Percentiles rank a stretch among this genome's conserved stretches.
These are phyloP conservation scores for Candida cerambycidarum DNA, from an alignment of 805 yeast genomes.

Conservation along the genomic window DNA sequence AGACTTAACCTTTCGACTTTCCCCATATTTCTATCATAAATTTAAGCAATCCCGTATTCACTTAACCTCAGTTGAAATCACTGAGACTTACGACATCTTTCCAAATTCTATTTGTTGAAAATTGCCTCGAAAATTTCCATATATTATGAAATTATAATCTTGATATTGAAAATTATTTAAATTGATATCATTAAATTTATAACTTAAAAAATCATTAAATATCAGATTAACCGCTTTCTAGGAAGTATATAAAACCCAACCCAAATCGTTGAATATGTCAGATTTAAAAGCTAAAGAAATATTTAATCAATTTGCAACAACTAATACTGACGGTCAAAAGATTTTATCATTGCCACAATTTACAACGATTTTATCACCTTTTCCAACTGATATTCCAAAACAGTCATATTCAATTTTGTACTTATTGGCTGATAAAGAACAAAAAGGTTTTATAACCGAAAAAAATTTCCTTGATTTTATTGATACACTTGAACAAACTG, in stretches of 20 bases:
- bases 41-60: no score
- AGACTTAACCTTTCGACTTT: no score
- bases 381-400: conserved; percentile 38
- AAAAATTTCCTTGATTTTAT: conserved; percentile 77
- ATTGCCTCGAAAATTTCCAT: conserved; percentile 7
- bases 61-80: not conserved
- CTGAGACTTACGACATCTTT: conserved; percentile 3
- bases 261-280: conserved; percentile 10
- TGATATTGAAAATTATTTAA: not conserved
- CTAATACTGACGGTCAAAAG: conserved; percentile 21
- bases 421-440: conserved; percentile 71
- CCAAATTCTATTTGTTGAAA: conserved; percentile 5
- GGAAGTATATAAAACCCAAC: not conserved
- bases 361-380: conserved; percentile 40
- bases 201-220: not conserved
- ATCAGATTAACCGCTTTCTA: not conserved
- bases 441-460: conserved; percentile 65
- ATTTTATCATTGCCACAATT: conserved; percentile 37
- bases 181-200: not conserved
- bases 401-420: conserved; percentile 57
- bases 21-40: no score
- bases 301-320: conserved; percentile 39
- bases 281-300: conserved; percentile 31
- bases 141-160: conserved; percentile 6
- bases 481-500: conserved; percentile 38